Base-by-base conservation (phyloP, 352 stramenopile species). In the Aphanomyces astaci region DNA sequence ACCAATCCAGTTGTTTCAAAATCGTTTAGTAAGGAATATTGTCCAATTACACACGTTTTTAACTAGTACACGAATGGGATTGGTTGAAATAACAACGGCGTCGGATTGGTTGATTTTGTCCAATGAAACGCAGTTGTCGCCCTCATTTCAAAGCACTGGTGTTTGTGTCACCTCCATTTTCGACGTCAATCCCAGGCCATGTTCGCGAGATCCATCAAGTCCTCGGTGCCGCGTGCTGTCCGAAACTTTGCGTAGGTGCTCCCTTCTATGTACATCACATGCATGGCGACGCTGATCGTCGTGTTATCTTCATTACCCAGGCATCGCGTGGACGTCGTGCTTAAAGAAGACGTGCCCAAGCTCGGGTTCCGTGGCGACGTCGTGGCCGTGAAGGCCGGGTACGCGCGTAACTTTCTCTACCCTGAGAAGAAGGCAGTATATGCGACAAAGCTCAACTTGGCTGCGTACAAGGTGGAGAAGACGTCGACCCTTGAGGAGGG, bases 391-490 rank as follows among this genome's bases (percentile, higher is more conserved):
- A 96, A 97, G 71, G 90, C 94, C 5, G 94, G 94, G 43, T 98
- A 95, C 75, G 93, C 93, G 36, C 89, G 94, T 56, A 98, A 98
- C 78, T 97, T 84, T 63, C 73, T 98, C 51, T 93, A 98, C 71
- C 94, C 94, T 4, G 76, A 97, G 70, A 97, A 98, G 76, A 79
- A 95, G 63, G 93, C 92, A 0, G 81, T 98, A 46, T 98, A 98
- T 75, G 94, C 94, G 15, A 98, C 90, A 31, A 78, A 87, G 0
- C 73, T 76, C 13, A 98, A 98, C 77, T 89, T 89, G 73, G 73
- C 89, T 57, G 88, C 87, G 75, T 92, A 77, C 78, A 89, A 88
- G 55, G 78, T 89, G 63, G 76, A 90, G 71, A 84, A 87, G 52
- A 72, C 84, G 7, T 15, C 36, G 36, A 80, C 74, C 22, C 59